Percentiles rank a stretch among this genome's conserved stretches.
These are phyloP conservation scores for Chimonanthus salicifolius DNA, from an alignment of 164 flowering plant genomes.

Conservation along the genomic window DNA sequence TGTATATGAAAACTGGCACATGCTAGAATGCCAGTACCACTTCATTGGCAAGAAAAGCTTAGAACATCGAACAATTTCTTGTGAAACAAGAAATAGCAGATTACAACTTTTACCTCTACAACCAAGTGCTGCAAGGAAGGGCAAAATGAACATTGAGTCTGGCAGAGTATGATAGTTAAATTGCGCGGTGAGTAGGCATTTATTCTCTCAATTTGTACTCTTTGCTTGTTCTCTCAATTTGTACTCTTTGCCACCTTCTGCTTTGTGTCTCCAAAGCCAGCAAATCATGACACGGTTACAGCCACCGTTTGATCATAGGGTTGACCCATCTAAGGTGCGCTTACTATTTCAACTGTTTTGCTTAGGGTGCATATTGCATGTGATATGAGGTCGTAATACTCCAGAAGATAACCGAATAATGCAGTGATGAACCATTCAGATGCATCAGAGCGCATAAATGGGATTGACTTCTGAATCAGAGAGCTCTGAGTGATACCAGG, in stretches of 20 bases:
- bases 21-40: background rate
- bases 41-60: background rate
- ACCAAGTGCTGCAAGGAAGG: too few species aligned
- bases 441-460: slow-evolving; percentile 44
- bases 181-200: too few species aligned
- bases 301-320: background rate
- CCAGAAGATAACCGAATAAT: background rate
- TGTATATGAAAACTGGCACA: background rate
- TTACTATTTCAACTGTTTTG: background rate
- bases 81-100: too few species aligned
- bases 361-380: background rate
- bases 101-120: too few species aligned
- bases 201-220: too few species aligned
- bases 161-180: too few species aligned
- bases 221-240: too few species aligned
- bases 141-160: too few species aligned
- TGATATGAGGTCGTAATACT: background rate
- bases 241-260: too few species aligned
- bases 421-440: background rate
- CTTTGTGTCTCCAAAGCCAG: too few species aligned
- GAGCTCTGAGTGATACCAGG: slow-evolving; percentile 61
- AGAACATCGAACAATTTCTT: too few species aligned
- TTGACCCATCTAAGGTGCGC: background rate
- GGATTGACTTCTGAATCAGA: slow-evolving; percentile 72
- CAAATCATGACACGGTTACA: background rate